phyloP scores from a whole-genome alignment of 1,284 basidiomycete genomes.

The Rhodotorula sp. region DNA sequence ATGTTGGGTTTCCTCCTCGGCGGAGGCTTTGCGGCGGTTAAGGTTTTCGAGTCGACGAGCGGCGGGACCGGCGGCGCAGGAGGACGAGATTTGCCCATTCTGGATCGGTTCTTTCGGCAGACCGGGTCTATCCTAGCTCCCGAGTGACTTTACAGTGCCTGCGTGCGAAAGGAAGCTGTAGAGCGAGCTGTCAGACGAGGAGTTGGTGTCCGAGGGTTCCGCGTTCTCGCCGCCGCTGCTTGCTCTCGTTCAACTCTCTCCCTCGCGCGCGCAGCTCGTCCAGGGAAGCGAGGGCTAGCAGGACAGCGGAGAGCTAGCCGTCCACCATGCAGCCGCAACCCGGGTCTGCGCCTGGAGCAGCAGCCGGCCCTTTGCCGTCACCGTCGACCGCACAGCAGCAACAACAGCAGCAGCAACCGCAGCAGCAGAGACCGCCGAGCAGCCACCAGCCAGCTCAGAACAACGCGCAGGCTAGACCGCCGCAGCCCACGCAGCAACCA shows the following conservation, averaged over 20 bases:
- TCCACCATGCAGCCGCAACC: not conserved
- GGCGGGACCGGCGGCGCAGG: conserved; percentile 1
- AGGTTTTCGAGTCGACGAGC: not conserved
- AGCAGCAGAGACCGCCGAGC: not conserved
- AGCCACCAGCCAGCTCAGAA: no score
- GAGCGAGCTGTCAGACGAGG: no score
- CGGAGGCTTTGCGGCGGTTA: not conserved
- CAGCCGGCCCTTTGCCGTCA: not conserved
- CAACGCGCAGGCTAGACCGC: not conserved
- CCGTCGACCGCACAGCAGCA: conserved; percentile 2
- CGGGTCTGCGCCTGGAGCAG: not conserved
- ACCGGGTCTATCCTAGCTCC: no score
- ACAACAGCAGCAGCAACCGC: not conserved
- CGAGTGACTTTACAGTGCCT: no score
- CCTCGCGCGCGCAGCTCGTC: no score
- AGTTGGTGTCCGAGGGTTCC: no score
- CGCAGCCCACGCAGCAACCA: not conserved
- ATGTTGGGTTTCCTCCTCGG: conserved; percentile 53
- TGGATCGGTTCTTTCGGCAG: no score
- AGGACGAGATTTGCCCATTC: conserved; percentile 1
- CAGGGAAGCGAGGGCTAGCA: not conserved
- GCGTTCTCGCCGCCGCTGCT: no score
- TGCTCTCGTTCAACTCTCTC: no score
- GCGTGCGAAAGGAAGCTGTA: no score
- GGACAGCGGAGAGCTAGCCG: not conserved